Evolutionary conservation across 192 early-diverging fungal species (phyloP).

Genomic region (Diversispora epigaea): DNA sequence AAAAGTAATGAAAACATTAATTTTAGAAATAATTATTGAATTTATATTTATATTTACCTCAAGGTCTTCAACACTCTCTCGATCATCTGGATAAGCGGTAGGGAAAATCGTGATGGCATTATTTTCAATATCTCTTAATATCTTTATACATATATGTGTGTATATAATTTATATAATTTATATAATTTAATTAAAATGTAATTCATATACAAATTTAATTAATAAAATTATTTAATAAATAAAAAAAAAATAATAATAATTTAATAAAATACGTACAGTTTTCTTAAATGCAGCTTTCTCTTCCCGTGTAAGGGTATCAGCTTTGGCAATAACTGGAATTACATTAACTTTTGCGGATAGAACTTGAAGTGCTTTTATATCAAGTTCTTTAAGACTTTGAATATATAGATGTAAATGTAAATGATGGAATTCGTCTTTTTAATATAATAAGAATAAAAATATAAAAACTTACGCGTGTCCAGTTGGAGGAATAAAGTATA

Average conservation of each 20-base stretch:
- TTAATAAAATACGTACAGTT: constrained; percentile 46
- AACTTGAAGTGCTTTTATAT: constrained; percentile 65
- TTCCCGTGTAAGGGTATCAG: constrained; percentile 68
- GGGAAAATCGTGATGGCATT: constrained; percentile 72
- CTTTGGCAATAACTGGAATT: constrained; percentile 83
- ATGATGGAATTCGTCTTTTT: background rate
- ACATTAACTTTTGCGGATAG: constrained; percentile 76
- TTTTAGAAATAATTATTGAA: background rate
- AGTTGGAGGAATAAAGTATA: constrained; percentile 97
- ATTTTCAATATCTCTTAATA: constrained; percentile 63
- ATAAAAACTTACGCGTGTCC: constrained; percentile 85
- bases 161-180: constrained; percentile 41
- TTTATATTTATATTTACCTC: constrained; percentile 43
- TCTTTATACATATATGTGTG: no score
- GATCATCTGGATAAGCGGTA: constrained; percentile 70
- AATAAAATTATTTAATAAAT: no score
- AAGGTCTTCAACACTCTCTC: constrained; percentile 61
- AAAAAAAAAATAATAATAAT: no score
- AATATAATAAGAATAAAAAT: no score
- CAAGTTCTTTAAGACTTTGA: constrained; percentile 53
- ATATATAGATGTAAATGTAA: constrained; percentile 11
- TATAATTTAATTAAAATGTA: background rate
- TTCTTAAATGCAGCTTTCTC: constrained; percentile 67
- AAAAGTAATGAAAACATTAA: background rate
- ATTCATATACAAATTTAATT: background rate